phyloP scores from a whole-genome alignment of 129 eudicot genomes.

The Cynara cardunculus region DNA sequence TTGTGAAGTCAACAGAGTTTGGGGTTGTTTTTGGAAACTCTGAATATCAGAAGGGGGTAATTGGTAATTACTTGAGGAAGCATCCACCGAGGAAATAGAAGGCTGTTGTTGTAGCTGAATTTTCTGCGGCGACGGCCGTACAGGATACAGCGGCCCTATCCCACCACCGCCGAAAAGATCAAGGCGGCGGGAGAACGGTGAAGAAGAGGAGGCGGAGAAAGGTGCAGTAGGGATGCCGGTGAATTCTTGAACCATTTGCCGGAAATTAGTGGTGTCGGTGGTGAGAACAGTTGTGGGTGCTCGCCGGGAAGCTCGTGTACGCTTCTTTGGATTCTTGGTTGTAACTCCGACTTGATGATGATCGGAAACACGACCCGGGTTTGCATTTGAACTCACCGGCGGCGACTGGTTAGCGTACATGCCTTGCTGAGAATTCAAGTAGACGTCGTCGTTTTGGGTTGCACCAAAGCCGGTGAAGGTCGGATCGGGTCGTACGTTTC shows the following conservation, averaged over 20 bases:
- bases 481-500: conserved; percentile 23
- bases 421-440: neutral
- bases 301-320: conserved; percentile 69
- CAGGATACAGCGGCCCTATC: conserved; percentile 38
- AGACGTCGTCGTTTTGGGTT: conserved; percentile 2
- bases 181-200: conserved; percentile 49
- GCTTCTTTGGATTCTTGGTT: conserved; percentile 51
- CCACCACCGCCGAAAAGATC: conserved; percentile 37
- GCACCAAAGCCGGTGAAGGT: neutral
- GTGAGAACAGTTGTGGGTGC: conserved; percentile 79
- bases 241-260: conserved; percentile 83
- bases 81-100: conserved; percentile 1
- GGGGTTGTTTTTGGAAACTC: conserved; percentile 12
- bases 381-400: conserved; percentile 1
- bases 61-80: conserved; percentile 8
- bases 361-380: neutral
- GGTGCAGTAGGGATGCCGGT: conserved; percentile 74
- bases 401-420: neutral
- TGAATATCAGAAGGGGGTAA: neutral
- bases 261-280: conserved; percentile 65
- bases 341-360: neutral
- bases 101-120: conserved; percentile 17
- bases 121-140: conserved; percentile 50
- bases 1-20: conserved; percentile 28
- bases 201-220: conserved; percentile 25